Evolutionary conservation across 495 filamentous ascomycete species (phyloP).

Genomic region (Tuber calosporum): DNA sequence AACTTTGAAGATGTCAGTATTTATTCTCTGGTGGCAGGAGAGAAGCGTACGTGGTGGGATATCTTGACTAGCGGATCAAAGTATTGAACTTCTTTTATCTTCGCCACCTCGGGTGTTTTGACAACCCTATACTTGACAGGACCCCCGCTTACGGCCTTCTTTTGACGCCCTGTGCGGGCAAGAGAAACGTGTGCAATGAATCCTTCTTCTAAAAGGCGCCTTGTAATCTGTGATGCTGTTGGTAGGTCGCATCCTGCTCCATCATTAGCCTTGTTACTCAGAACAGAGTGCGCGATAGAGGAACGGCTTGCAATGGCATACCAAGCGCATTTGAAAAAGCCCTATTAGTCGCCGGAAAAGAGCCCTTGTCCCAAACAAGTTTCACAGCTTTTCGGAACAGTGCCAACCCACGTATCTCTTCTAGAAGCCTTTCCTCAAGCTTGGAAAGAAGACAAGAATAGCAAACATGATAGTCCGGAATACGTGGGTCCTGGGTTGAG

Average conservation of each 20-base stretch:
- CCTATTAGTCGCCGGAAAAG: slow-evolving; percentile 33
- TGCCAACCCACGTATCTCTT: slow-evolving; percentile 37
- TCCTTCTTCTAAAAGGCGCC: slow-evolving; percentile 36
- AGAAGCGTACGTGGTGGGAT: slow-evolving; percentile 38
- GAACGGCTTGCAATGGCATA: not conserved
- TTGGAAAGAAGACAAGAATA: slow-evolving; percentile 40
- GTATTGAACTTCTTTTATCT: slow-evolving; percentile 32
- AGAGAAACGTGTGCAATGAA: slow-evolving; percentile 22
- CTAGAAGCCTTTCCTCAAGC: slow-evolving; percentile 34
- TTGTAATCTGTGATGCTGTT: slow-evolving; percentile 28
- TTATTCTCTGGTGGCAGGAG: not conserved
- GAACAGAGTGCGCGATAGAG: not conserved
- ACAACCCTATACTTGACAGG: slow-evolving; percentile 25
- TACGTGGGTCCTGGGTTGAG: slow-evolving; percentile 30
- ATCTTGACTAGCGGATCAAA: slow-evolving; percentile 41
- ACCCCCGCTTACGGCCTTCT: slow-evolving; percentile 12
- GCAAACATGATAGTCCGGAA: slow-evolving; percentile 39
- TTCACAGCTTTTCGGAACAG: slow-evolving; percentile 37
- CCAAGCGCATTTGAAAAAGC: slow-evolving; percentile 31
- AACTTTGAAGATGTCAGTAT: slow-evolving; percentile 12
- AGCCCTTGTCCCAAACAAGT: slow-evolving; percentile 26
- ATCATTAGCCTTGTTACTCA: slow-evolving; percentile 1
- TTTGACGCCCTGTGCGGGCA: slow-evolving; percentile 16
- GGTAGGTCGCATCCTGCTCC: slow-evolving; percentile 34
- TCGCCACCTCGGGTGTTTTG: slow-evolving; percentile 28